Conservation (phyloP, 768 basidiomycete species). For the Agaricus blazei region DNA sequence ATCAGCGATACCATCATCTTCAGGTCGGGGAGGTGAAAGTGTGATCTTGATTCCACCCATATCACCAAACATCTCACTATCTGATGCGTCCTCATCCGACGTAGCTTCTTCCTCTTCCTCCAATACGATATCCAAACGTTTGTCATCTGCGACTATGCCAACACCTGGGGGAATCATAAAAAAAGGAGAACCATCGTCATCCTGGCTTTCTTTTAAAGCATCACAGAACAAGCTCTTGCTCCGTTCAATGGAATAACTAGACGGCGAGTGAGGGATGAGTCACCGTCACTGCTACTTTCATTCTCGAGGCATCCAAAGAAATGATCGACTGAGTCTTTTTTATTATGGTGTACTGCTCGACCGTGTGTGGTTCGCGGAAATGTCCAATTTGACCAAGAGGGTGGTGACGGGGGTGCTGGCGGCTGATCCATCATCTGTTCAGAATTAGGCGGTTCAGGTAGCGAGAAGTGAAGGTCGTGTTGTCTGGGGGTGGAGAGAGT, state of each 20-base stretch:
- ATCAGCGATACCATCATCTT: slow-evolving; percentile 25
- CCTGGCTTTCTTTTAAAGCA: slow-evolving; percentile 43
- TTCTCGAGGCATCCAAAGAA: slow-evolving; percentile 75
- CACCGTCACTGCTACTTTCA: slow-evolving; percentile 31
- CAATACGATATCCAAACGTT: slow-evolving; percentile 30
- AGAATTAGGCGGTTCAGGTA: slow-evolving; percentile 4
- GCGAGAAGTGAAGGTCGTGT: not conserved
- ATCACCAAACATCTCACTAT: slow-evolving; percentile 54
- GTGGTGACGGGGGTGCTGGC: slow-evolving; percentile 31
- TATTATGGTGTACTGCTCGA: slow-evolving; percentile 9
- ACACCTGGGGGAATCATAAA: slow-evolving; percentile 39
- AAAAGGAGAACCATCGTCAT: slow-evolving; percentile 46
- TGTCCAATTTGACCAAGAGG: slow-evolving; percentile 68
- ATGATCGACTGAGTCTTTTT: slow-evolving; percentile 53
- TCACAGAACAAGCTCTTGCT: slow-evolving; percentile 58
- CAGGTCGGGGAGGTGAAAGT: slow-evolving; percentile 55
- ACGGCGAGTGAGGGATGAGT: slow-evolving; percentile 38
- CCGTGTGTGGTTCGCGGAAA: slow-evolving; percentile 36
- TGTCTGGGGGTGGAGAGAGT: slow-evolving; percentile 19
- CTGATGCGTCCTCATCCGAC: slow-evolving; percentile 29
- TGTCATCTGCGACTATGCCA: slow-evolving; percentile 39
- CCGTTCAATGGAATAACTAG: slow-evolving; percentile 45
- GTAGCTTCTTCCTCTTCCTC: slow-evolving; percentile 31
- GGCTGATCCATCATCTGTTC: slow-evolving; percentile 24
- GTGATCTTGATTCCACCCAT: slow-evolving; percentile 71